Conservation (phyloP, 1,284 basidiomycete genomes). For the Ceratobasidium sp. region DNA sequence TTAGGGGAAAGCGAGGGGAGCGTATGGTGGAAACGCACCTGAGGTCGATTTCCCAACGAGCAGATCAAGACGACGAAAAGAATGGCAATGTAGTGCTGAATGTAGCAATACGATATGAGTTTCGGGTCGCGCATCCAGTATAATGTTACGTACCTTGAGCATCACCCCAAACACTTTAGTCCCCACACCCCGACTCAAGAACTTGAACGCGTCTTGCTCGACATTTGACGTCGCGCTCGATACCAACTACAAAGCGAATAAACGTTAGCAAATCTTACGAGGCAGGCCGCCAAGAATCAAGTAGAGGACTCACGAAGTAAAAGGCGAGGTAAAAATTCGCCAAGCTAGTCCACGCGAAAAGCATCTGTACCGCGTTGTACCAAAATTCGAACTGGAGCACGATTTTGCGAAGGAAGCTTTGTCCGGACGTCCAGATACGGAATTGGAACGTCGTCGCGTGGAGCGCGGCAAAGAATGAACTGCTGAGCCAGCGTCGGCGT, state of each 20-base stretch:
- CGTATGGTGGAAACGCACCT: slow-evolving; percentile 58
- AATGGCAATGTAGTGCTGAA: slow-evolving; percentile 76
- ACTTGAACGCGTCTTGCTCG: slow-evolving; percentile 80
- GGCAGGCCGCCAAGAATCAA: slow-evolving; percentile 49
- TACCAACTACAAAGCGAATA: slow-evolving; percentile 66
- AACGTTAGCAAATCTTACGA: slow-evolving; percentile 54
- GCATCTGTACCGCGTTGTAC: slow-evolving; percentile 72
- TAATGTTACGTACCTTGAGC: slow-evolving; percentile 68
- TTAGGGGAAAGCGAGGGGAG: background rate
- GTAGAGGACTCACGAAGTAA: slow-evolving; percentile 73
- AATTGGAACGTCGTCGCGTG: slow-evolving; percentile 88
- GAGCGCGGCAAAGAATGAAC: slow-evolving; percentile 86
- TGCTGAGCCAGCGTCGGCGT: slow-evolving; percentile 91
- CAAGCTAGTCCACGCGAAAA: slow-evolving; percentile 87
- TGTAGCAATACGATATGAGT: slow-evolving; percentile 50
- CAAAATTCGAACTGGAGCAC: slow-evolving; percentile 85
- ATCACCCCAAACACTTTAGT: slow-evolving; percentile 83
- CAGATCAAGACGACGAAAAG: slow-evolving; percentile 81
- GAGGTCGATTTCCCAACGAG: slow-evolving; percentile 88
- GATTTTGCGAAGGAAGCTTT: slow-evolving; percentile 87
- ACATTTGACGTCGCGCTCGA: slow-evolving; percentile 75
- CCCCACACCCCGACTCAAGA: slow-evolving; percentile 77
- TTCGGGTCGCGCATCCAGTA: slow-evolving; percentile 50
- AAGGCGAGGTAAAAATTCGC: slow-evolving; percentile 88
- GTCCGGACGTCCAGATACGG: slow-evolving; percentile 91